Base-by-base conservation (phyloP, 169 alveolate species). In the Cryptosporidium baileyi region DNA sequence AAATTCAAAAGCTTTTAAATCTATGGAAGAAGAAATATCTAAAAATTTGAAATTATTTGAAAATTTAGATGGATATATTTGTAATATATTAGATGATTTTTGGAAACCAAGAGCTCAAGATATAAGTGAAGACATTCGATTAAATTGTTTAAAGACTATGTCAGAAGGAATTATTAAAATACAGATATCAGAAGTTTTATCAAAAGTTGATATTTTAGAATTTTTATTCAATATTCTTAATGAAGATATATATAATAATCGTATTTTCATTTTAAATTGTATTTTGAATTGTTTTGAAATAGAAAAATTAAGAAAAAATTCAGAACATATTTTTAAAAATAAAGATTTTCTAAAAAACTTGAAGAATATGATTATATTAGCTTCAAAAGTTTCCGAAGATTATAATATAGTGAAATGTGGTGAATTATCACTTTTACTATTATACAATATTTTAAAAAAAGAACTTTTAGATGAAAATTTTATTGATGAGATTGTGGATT, bases 401-500 rank as follows among this genome's bases (percentile, higher is more conserved):
- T 17, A 43, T 11, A 59, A 54, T n/a, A 17, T 74, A 30, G 43
- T 41, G 0, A 13, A 34, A 24, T 54, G 47, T 17, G 85, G 85
- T 6, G 85, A 74, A 41, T 28, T 54, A 9, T 60, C 85, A 9
- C 13, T 74, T 19, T 22, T 40, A 38, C 34, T 74, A 0, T 34
- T 74, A 13, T n/a, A 24, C 17, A 32, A 32, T 6, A 47, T 59
- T 43, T 67, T 74, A 9, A 57, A 40, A 28, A 19, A 40, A 36
- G 74, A 41, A 1, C 41, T 74, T 54, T 45, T 74, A 22, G 57
- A 74, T 3, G 85, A 74, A 44, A 60, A 51, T 3, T 74, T 52
- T 41, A 47, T 74, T 74, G 85, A 74, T 11, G 85, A 74, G 36
- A 57, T 74, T 17, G 85, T 74, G 5, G 85, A 74, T 28, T 41